phyloP scores from a whole-genome alignment of 306 rosid genomes.

The Prunus davidiana region DNA sequence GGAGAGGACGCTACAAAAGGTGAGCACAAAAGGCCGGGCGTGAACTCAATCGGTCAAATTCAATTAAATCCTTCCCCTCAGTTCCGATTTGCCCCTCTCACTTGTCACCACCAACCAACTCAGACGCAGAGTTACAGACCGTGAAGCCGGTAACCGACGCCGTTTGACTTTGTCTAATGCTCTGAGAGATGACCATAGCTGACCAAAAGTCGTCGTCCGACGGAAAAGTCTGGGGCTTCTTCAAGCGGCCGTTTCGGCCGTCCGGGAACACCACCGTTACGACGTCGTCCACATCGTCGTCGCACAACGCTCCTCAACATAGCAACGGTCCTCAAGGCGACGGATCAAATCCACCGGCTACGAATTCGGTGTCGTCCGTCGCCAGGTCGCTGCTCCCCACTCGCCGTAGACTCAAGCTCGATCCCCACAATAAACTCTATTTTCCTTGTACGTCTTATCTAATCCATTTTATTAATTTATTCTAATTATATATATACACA shows the following conservation, averaged over 20 bases:
- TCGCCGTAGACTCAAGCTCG: constrained; percentile 97
- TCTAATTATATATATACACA: too few relatives aligned
- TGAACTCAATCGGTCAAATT: constrained; percentile 25
- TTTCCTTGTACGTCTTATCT: constrained; percentile 69
- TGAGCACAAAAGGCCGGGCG: constrained; percentile 17
- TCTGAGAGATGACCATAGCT: constrained; percentile 63
- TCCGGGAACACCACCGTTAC: constrained; percentile 39
- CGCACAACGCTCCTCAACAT: constrained; percentile 23
- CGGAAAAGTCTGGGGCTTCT: constrained; percentile 86
- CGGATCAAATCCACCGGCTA: constrained; percentile 46
- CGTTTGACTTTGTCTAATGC: constrained; percentile 22
- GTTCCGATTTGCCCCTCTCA: constrained; percentile 23
- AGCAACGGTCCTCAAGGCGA: constrained; percentile 23
- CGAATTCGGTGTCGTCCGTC: constrained; percentile 81
- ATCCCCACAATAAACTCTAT: constrained; percentile 85
- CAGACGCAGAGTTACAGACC: not conserved
- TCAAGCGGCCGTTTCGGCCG: constrained; percentile 72
- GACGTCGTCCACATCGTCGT: constrained; percentile 33
- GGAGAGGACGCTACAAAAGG: constrained; percentile 2
- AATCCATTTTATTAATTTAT: not conserved
- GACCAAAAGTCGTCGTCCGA: constrained; percentile 71
- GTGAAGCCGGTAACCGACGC: not conserved
- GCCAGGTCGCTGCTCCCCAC: constrained; percentile 88
- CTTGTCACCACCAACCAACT: not conserved
- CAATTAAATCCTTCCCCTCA: constrained; percentile 21